Percentiles rank a stretch among this genome's conserved stretches.
Evolutionary conservation across 129 eudicot species (phyloP).

Genomic region (Arctium lappa): DNA sequence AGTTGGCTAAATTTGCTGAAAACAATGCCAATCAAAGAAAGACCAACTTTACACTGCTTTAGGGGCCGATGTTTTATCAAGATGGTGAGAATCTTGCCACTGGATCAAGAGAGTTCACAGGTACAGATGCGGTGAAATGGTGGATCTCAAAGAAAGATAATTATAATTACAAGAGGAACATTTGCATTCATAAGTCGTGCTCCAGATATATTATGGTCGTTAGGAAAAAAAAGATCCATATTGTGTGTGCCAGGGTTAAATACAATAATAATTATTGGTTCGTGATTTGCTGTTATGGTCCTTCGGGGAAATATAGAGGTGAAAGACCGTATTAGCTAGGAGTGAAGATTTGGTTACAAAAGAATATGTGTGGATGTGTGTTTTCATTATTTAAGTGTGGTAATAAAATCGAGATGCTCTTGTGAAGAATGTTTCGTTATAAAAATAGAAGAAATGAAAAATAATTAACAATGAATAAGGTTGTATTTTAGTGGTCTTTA

Average conservation of each 20-base stretch:
- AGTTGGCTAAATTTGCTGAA: conserved; percentile 24
- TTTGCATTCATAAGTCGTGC: no score
- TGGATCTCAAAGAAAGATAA: conserved; percentile 43
- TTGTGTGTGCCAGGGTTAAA: conserved; percentile 63
- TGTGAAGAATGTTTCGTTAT: background rate
- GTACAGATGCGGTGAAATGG: conserved; percentile 37
- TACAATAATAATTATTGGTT: conserved; percentile 38
- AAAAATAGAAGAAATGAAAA: background rate
- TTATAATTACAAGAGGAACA: conserved; percentile 35
- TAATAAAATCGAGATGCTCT: background rate
- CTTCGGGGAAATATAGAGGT: conserved; percentile 53
- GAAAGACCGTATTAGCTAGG: conserved; percentile 42
- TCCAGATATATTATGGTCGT: conserved; percentile 53
- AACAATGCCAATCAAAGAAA: conserved; percentile 22
- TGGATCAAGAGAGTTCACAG: conserved; percentile 31
- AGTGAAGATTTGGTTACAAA: background rate
- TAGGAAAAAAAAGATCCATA: conserved; percentile 37
- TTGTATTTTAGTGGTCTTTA: background rate
- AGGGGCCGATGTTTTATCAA: no score
- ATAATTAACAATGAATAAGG: background rate
- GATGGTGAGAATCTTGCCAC: conserved; percentile 52
- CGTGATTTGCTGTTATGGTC: conserved; percentile 56
- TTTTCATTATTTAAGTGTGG: background rate
- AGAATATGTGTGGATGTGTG: background rate
- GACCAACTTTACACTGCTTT: conserved; percentile 21